phyloP scores from a whole-genome alignment of 2,329 filamentous ascomycete genomes.

The Alternaria brassicicola region DNA sequence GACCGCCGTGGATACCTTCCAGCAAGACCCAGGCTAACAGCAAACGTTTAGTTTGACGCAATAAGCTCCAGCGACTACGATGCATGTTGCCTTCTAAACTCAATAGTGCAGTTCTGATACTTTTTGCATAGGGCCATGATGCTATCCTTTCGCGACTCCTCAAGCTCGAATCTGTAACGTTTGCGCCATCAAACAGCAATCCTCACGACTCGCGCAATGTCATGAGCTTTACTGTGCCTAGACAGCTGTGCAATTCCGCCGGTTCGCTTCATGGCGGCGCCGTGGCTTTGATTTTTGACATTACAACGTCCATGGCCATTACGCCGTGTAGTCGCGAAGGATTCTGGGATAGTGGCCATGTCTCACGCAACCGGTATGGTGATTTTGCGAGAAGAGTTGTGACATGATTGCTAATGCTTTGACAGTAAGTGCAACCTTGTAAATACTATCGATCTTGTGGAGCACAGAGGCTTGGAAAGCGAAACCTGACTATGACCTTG shows the following conservation, averaged over 20 bases:
- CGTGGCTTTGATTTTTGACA: slow-evolving; percentile 62
- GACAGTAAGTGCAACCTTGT: slow-evolving; percentile 18
- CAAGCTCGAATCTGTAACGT: slow-evolving; percentile 44
- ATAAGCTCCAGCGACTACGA: slow-evolving; percentile 29
- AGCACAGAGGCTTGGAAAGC: not conserved
- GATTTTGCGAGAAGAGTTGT: not conserved
- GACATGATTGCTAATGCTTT: slow-evolving; percentile 7
- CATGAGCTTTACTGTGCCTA: slow-evolving; percentile 54
- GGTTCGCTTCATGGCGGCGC: slow-evolving; percentile 61
- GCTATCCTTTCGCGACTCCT: slow-evolving; percentile 37
- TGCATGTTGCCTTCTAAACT: slow-evolving; percentile 15
- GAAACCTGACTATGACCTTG: slow-evolving; percentile 10
- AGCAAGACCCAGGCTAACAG: slow-evolving; percentile 1
- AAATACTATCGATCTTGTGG: not conserved
- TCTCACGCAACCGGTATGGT: slow-evolving; percentile 34
- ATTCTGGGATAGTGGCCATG: slow-evolving; percentile 54
- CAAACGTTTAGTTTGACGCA: slow-evolving; percentile 29
- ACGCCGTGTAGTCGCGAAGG: slow-evolving; percentile 37
- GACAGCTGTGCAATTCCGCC: slow-evolving; percentile 51
- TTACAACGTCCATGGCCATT: slow-evolving; percentile 55
- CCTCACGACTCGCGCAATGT: slow-evolving; percentile 47
- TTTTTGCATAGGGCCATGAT: slow-evolving; percentile 39
- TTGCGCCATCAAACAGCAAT: slow-evolving; percentile 31
- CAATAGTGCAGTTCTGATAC: slow-evolving; percentile 8
- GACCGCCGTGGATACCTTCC: not conserved